Evolutionary conservation across 169 alveolate genomes (phyloP).

Genomic region (Amoebophrya sp.): DNA sequence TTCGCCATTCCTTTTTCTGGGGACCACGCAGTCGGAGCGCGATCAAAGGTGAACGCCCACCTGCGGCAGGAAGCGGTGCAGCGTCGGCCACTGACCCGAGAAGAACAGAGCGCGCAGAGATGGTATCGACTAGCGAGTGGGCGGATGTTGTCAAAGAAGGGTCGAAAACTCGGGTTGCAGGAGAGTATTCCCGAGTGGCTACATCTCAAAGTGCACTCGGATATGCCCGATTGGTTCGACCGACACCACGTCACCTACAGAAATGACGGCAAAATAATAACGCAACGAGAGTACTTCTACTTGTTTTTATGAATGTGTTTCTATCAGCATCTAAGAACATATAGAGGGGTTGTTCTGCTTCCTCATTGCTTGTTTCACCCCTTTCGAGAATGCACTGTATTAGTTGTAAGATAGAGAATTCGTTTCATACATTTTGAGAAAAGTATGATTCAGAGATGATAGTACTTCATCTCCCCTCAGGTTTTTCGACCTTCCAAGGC

Average conservation of each 20-base stretch:
- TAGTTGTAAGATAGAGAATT: too few species aligned
- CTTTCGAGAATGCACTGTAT: too few species aligned
- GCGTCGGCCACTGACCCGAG: background rate
- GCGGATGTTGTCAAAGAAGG: background rate
- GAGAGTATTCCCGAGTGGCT: background rate
- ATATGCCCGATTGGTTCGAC: background rate
- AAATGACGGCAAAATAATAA: background rate
- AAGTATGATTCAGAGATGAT: too few species aligned
- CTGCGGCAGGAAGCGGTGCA: conserved; percentile 1
- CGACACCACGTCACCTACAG: background rate
- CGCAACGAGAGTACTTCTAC: background rate
- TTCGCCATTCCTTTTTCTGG: too few species aligned
- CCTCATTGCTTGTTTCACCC: too few species aligned
- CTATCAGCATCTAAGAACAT: too few species aligned
- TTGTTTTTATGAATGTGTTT: too few species aligned
- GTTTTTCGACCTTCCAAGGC: background rate
- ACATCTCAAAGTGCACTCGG: background rate
- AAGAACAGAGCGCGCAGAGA: background rate
- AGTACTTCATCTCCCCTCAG: too few species aligned
- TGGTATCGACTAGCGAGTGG: background rate
- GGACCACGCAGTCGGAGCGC: too few species aligned
- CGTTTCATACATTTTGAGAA: too few species aligned
- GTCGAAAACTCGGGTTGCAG: background rate
- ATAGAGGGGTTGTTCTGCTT: too few species aligned
- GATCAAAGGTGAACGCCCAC: background rate